phyloP scores from a whole-genome alignment of 139 green algal genomes.

The Dunaliella primolecta region DNA sequence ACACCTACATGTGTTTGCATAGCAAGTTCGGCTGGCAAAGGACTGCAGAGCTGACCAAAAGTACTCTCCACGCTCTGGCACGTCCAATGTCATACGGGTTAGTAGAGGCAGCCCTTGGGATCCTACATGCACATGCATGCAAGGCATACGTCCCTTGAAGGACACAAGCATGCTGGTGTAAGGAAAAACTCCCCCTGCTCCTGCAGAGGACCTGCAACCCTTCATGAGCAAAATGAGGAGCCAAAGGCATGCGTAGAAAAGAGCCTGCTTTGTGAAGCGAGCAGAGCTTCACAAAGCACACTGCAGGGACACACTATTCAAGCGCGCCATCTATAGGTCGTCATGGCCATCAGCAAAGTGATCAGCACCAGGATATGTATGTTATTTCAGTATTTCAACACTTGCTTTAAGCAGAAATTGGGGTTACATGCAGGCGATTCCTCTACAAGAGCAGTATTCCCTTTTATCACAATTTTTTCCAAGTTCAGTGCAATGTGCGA shows the following conservation, averaged over 20 bases:
- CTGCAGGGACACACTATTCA: no score
- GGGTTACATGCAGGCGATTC: no score
- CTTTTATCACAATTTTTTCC: background rate
- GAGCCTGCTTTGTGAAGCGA: no score
- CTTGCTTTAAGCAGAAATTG: no score
- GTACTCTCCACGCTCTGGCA: conserved; percentile 32
- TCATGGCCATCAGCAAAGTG: no score
- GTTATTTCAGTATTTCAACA: no score
- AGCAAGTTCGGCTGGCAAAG: conserved; percentile 67
- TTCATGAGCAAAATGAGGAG: no score
- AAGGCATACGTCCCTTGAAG: background rate
- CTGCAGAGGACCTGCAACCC: no score
- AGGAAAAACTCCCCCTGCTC: no score
- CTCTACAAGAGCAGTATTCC: background rate
- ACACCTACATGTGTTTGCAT: conserved; percentile 60
- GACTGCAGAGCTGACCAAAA: conserved; percentile 62
- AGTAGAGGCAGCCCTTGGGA: conserved; percentile 37
- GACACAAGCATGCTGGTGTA: background rate
- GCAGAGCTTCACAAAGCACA: background rate
- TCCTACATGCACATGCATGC: background rate
- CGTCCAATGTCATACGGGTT: conserved; percentile 55
- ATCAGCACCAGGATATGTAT: no score
- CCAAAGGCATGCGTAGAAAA: no score
- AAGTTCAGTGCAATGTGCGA: background rate
- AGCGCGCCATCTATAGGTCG: no score